Conservation (phyloP, 495 filamentous ascomycete genomes). For the Penicillium egyptiacum region DNA sequence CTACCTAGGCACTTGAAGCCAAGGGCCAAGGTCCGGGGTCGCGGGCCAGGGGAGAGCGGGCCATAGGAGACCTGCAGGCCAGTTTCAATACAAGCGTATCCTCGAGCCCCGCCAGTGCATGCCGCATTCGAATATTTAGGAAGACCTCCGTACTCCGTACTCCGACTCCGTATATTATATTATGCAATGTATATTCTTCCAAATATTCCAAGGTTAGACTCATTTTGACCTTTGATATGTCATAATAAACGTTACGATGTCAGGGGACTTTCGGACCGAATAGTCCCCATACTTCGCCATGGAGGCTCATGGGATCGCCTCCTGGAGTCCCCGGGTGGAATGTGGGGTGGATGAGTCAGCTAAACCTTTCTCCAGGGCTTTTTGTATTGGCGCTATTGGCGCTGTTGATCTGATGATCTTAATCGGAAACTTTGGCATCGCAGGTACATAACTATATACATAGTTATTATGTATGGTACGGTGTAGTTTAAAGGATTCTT, state of each 20-base stretch:
- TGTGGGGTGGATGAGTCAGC: slow-evolving; percentile 9
- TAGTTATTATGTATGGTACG: too few relatives aligned
- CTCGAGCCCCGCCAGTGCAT: background rate
- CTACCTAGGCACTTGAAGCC: too few relatives aligned
- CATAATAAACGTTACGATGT: slow-evolving; percentile 4
- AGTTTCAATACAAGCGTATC: background rate
- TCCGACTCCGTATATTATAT: background rate
- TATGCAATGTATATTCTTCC: background rate
- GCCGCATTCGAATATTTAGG: background rate
- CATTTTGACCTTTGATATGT: background rate
- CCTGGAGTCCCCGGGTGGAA: background rate
- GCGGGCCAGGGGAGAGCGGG: slow-evolving; percentile 10
- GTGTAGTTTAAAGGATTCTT: too few relatives aligned
- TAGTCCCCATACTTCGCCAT: background rate
- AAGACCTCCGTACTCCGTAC: background rate
- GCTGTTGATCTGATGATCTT: background rate
- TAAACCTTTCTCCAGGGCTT: too few relatives aligned
- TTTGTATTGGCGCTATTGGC: background rate
- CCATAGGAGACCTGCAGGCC: slow-evolving; percentile 2
- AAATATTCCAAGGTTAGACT: too few relatives aligned
- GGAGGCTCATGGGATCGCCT: slow-evolving; percentile 4
- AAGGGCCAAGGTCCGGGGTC: slow-evolving; percentile 6
- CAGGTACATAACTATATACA: too few relatives aligned
- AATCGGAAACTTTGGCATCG: background rate
- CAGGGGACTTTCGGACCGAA: background rate